phyloP scores from a whole-genome alignment of 2,329 filamentous ascomycete genomes.

The Botrytis galanthina region DNA sequence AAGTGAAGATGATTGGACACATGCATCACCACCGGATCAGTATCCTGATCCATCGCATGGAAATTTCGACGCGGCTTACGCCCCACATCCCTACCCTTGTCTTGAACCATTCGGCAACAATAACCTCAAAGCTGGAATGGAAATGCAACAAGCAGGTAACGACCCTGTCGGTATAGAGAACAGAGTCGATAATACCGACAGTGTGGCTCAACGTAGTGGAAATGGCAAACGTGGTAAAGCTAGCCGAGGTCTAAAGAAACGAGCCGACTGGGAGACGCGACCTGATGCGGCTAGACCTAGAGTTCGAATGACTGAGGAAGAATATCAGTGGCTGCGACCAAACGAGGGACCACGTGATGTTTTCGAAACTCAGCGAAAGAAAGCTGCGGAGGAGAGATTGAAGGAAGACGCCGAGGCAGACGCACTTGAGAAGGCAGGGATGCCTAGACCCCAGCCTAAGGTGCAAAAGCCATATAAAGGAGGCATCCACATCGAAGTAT shows the following conservation, averaged over 20 bases:
- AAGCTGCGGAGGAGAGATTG: neutral
- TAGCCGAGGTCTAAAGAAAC: too few relatives aligned
- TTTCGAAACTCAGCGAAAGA: neutral
- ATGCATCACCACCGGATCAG: neutral
- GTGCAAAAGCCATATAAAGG: neutral
- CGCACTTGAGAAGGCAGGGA: neutral
- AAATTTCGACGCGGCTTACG: rapidly evolving
- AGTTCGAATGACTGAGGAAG: neutral
- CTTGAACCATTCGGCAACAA: neutral
- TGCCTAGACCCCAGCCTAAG: neutral
- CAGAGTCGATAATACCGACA: neutral
- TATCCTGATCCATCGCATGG: neutral
- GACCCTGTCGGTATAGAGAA: neutral
- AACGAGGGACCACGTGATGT: neutral
- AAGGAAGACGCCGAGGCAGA: neutral
- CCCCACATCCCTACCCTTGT: rapidly evolving
- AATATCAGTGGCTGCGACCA: conserved; percentile 1
- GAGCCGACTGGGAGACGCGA: neutral
- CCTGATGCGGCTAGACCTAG: neutral
- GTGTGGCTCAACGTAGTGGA: neutral
- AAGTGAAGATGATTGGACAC: too few relatives aligned
- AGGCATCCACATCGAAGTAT: neutral
- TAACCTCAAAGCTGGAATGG: too few relatives aligned
- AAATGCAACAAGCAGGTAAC: neutral
- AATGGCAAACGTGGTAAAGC: too few relatives aligned